Evolutionary conservation across 1,139 yeast species (phyloP).

Genomic region (Kluyveromyces sp.): DNA sequence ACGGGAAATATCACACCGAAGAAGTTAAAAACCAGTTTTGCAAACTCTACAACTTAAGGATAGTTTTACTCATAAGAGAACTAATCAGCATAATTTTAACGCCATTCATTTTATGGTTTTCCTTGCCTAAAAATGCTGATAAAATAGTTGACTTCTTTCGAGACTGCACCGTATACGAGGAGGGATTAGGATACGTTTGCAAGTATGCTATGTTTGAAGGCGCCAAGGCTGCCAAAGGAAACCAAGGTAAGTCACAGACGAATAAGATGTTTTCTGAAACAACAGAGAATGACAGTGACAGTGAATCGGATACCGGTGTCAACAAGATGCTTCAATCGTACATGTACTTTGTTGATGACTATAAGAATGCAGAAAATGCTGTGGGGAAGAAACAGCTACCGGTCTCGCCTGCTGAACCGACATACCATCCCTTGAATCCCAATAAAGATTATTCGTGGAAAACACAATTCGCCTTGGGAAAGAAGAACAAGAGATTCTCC

Average conservation of each 20-base stretch:
- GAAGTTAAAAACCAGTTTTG: conserved; percentile 80
- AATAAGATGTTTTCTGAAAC: conserved; percentile 6
- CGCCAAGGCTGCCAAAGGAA: conserved; percentile 41
- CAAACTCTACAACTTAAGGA: conserved; percentile 63
- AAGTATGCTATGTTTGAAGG: conserved; percentile 88
- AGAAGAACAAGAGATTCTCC: conserved; percentile 8
- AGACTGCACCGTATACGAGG: conserved; percentile 83
- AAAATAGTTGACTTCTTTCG: conserved; percentile 82
- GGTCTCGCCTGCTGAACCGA: conserved; percentile 11
- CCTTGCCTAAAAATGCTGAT: conserved; percentile 65
- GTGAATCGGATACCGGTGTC: conserved; percentile 50
- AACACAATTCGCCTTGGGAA: conserved; percentile 31
- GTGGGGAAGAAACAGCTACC: conserved; percentile 33
- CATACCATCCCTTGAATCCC: conserved; percentile 10
- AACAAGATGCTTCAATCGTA: conserved; percentile 92
- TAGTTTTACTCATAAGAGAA: conserved; percentile 69
- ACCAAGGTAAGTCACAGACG: conserved; percentile 12
- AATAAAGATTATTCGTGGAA: conserved; percentile 30
- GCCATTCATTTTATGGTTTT: conserved; percentile 83
- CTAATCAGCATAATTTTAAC: conserved; percentile 73
- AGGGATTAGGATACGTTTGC: conserved; percentile 92
- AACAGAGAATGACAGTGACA: conserved; percentile 31
- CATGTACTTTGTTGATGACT: conserved; percentile 77
- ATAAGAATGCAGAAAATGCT: conserved; percentile 42
- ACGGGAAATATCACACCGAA: conserved; percentile 73